A percentile compares a stretch with the other conserved stretches of the same genome.
Conservation (phyloP, 148 eudicot genomes). For the Talinum fruticosum region DNA sequence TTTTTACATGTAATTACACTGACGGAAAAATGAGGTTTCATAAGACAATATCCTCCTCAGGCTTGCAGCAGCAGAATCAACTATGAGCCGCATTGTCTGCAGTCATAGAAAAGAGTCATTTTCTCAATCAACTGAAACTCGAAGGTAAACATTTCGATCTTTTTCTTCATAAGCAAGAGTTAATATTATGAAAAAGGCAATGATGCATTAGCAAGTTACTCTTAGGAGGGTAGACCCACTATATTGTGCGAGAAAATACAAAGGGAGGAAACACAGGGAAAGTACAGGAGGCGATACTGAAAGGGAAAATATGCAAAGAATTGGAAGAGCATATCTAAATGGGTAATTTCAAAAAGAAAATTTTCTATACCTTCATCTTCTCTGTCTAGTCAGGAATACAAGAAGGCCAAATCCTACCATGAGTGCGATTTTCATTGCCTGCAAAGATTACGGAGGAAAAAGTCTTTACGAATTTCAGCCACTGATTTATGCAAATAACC, state of each 20-base stretch:
- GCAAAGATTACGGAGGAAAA: constrained; percentile 12
- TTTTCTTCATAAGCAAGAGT: no score
- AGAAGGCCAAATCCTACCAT: constrained; percentile 79
- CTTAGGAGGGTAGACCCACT: no score
- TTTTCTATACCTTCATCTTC: constrained; percentile 43
- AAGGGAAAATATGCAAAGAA: no score
- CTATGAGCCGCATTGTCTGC: constrained; percentile 17
- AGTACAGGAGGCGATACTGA: no score
- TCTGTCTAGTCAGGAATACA: constrained; percentile 67
- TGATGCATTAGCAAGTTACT: no score
- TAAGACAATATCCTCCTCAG: neutral
- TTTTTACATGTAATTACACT: constrained; percentile 8
- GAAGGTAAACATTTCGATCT: no score
- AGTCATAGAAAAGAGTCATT: neutral
- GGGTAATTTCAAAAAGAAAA: neutral
- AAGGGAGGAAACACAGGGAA: no score
- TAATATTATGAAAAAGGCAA: no score
- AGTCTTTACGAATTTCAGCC: neutral
- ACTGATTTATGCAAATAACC: constrained; percentile 4
- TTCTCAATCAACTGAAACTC: neutral
- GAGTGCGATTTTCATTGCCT: constrained; percentile 67
- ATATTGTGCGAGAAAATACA: no score
- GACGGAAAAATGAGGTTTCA: neutral
- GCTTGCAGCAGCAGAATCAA: neutral
- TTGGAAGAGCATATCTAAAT: neutral